phyloP scores from a whole-genome alignment of 1,284 basidiomycete species.

The Moniliophthora roreri region DNA sequence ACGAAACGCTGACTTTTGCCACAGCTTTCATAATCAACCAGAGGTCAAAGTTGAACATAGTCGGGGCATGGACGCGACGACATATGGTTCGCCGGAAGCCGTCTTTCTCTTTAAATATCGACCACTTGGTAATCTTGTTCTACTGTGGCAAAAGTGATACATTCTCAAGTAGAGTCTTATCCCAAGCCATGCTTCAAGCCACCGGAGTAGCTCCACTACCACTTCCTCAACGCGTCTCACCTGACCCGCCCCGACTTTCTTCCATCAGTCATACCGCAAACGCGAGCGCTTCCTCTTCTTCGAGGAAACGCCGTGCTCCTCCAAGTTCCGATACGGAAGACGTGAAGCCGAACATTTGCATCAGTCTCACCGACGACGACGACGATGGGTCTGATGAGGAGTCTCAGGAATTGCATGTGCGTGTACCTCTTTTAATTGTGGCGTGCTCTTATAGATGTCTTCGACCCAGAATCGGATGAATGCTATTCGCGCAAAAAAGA shows the following conservation, averaged over 20 bases:
- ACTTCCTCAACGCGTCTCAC: neutral
- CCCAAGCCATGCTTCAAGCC: slow-evolving; percentile 1
- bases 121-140: neutral
- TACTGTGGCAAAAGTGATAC: neutral
- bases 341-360: neutral
- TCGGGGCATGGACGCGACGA: neutral
- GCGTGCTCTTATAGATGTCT: neutral
- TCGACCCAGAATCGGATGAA: neutral
- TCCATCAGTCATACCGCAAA: no score
- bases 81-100: neutral
- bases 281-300: neutral
- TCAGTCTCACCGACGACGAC: neutral
- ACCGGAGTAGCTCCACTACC: neutral
- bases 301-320: neutral
- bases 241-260: neutral
- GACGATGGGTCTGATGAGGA: neutral
- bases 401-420: neutral
- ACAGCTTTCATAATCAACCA: neutral
- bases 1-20: neutral
- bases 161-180: neutral
- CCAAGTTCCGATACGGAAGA: neutral
- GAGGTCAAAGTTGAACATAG: no score
- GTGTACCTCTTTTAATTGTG: neutral
- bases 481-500: neutral
- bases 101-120: neutral